Conservation (phyloP, 768 basidiomycete genomes). For the Podaxis rugospora region DNA sequence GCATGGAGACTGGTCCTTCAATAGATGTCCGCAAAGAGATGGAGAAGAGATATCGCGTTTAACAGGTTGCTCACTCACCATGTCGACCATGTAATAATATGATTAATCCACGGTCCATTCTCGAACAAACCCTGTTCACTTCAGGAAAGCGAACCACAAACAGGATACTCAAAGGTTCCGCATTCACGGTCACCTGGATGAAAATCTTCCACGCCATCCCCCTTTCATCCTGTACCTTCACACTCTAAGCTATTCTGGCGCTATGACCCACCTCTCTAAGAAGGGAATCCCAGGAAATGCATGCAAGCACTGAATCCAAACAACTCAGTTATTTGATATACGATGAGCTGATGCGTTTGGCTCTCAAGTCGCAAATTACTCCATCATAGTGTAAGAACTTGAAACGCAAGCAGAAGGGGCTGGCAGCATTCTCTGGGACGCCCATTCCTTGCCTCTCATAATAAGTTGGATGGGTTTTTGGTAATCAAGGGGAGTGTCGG, state of each 20-base stretch:
- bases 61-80: slow-evolving; percentile 13
- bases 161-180: slow-evolving; percentile 1
- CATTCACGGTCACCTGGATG: neutral
- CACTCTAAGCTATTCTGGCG: slow-evolving; percentile 41
- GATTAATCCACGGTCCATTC: neutral
- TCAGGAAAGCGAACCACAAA: slow-evolving; percentile 12
- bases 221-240: slow-evolving; percentile 27
- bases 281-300: slow-evolving; percentile 70
- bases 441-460: slow-evolving; percentile 9
- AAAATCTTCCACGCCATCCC: slow-evolving; percentile 7
- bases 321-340: slow-evolving; percentile 69
- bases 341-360: slow-evolving; percentile 27
- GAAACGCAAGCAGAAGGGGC: slow-evolving; percentile 31
- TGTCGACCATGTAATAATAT: neutral
- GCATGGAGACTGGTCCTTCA: slow-evolving; percentile 44
- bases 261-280: slow-evolving; percentile 79
- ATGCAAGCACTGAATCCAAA: slow-evolving; percentile 75
- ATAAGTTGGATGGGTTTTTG: slow-evolving; percentile 60
- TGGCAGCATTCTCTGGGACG: slow-evolving; percentile 7
- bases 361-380: slow-evolving; percentile 53
- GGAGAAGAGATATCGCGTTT: slow-evolving; percentile 55
- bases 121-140: too few relatives aligned
- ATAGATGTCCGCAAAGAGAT: slow-evolving; percentile 62
- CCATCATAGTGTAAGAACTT: slow-evolving; percentile 56
- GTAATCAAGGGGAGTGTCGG: slow-evolving; percentile 41